Percentiles rank a stretch among this genome's conserved stretches.
Evolutionary conservation across 2,329 filamentous ascomycete genomes (phyloP).

Genomic region (Penicillium sp.): DNA sequence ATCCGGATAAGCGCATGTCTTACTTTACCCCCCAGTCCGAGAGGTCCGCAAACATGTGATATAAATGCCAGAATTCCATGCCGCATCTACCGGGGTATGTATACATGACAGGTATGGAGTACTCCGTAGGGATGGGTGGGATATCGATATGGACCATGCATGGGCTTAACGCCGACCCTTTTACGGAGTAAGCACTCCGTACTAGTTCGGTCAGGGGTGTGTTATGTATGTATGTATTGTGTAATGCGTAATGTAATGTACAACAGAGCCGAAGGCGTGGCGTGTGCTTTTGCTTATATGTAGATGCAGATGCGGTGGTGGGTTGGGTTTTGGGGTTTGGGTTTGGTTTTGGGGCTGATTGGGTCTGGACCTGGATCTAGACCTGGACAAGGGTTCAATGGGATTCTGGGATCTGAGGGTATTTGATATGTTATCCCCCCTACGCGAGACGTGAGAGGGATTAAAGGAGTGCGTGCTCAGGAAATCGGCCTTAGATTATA

Average conservation of each 20-base stretch:
- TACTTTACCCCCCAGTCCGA: neutral
- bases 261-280: neutral
- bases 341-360: neutral
- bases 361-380: neutral
- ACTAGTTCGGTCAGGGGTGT: neutral
- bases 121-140: neutral
- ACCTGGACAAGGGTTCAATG: neutral
- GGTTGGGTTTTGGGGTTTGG: neutral
- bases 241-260: neutral
- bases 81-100: neutral
- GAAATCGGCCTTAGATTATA: no score
- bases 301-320: neutral
- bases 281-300: neutral
- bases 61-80: neutral
- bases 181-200: neutral
- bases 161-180: neutral
- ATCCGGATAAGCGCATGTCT: constrained; percentile 3
- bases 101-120: neutral
- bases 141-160: neutral
- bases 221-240: neutral
- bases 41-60: neutral
- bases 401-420: neutral
- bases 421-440: neutral
- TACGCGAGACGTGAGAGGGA: neutral
- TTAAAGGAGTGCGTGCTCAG: neutral